phyloP scores from a whole-genome alignment of 805 yeast species.

The Pichia thaimueangensis region DNA sequence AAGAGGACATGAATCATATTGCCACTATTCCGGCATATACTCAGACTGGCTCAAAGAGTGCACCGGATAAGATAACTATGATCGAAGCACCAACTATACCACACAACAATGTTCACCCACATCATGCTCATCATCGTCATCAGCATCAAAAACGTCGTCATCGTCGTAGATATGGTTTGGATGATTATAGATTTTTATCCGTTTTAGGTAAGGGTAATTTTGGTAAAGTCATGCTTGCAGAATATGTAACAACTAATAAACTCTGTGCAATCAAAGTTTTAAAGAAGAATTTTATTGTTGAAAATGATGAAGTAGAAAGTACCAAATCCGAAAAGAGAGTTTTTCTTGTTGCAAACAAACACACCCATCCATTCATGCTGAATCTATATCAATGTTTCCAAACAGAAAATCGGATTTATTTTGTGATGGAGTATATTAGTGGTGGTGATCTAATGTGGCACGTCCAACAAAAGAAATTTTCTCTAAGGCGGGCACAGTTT shows the following conservation, averaged over 20 bases:
- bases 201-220: conserved; percentile 98
- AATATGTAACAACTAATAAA: conserved; percentile 72
- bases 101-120: conserved; percentile 8
- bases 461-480: conserved; percentile 85
- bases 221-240: conserved; percentile 97
- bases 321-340: conserved; percentile 93
- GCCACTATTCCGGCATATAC: conserved; percentile 4
- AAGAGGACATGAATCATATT: neutral
- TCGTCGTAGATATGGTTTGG: conserved; percentile 79
- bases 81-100: conserved; percentile 1
- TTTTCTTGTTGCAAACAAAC: conserved; percentile 64
- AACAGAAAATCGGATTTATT: conserved; percentile 93
- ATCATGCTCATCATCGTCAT: conserved; percentile 19
- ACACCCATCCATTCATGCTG: conserved; percentile 87
- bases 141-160: conserved; percentile 33
- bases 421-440: conserved; percentile 96
- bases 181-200: conserved; percentile 89
- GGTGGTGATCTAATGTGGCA: conserved; percentile 99
- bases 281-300: conserved; percentile 92
- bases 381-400: conserved; percentile 94
- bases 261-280: conserved; percentile 94
- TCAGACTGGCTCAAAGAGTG: neutral
- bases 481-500: conserved; percentile 89
- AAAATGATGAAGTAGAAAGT: conserved; percentile 93
- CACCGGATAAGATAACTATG: neutral